A percentile compares a stretch with the other conserved stretches of the same genome.
These are phyloP conservation scores for Penicillium sclerotiorum DNA, from an alignment of 2,329 filamentous ascomycete genomes.

Conservation along the genomic window DNA sequence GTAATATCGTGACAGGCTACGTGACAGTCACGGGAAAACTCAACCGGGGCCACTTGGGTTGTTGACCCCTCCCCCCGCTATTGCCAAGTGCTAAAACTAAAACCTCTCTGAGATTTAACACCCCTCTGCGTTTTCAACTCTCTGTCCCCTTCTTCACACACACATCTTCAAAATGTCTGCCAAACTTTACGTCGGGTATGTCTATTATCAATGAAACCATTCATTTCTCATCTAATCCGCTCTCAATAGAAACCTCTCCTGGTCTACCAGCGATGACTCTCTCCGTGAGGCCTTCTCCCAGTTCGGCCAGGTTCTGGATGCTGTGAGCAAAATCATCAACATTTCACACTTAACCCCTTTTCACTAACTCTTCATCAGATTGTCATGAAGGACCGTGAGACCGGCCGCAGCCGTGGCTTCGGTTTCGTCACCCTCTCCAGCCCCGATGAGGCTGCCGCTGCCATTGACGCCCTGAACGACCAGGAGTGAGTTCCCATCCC, in stretches of 20 bases:
- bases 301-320: constrained; percentile 14
- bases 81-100: neutral
- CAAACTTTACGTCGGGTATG: constrained; percentile 21
- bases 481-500: constrained; percentile 13
- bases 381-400: constrained; percentile 20
- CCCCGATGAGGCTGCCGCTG: constrained; percentile 14
- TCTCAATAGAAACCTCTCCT: constrained; percentile 14
- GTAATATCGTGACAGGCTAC: too few species aligned
- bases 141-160: neutral
- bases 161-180: constrained; percentile 14
- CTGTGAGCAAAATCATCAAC: constrained; percentile 6
- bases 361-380: constrained; percentile 4
- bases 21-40: too few species aligned
- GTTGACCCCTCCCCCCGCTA: too few species aligned
- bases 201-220: neutral
- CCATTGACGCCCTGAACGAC: constrained; percentile 15
- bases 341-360: neutral
- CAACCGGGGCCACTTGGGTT: too few species aligned
- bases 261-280: constrained; percentile 13
- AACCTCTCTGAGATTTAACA: neutral
- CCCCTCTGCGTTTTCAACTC: too few species aligned
- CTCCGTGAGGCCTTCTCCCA: constrained; percentile 12
- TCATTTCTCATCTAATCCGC: neutral
- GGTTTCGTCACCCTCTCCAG: constrained; percentile 21
- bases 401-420: constrained; percentile 20